Base-by-base conservation (phyloP, 768 basidiomycete genomes). In the Flagelloscypha sp. region DNA sequence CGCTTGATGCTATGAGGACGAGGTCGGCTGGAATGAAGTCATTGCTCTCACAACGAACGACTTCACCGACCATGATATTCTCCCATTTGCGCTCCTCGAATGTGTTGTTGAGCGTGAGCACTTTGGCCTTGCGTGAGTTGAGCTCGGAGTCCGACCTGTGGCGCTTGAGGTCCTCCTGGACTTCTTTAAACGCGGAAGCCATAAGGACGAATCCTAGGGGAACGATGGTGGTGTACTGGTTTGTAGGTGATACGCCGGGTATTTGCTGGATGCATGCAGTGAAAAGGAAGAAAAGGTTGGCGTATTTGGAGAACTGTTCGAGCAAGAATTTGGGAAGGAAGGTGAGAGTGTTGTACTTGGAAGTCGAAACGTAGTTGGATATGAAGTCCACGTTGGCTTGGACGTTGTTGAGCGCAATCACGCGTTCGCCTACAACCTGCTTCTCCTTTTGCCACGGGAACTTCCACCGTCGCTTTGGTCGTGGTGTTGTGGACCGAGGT, bases 301-400 rank as follows among this genome's bases (percentile, higher is more conserved):
- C 94, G 55, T 97, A 97, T 75, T 95, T 89, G 28, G 88, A 92
- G 67, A 97, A 95, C 76, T 97, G 92, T 56, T 94, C 93, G 35
- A 74, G 73, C 40, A 99, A 59, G 61, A 98, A 99, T 59, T 97
- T 97, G 24, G 89, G 90, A 4, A 92, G 41, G 56, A 98, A 98
- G 0, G 86, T 84, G 11, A 65, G 68, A 23, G 81, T 38, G 50
- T 92, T 97, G 61, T 98, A 99, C 59, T 98, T 98, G 68, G 84
- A 88, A 16, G 95, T 98, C 7, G 83, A 84, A 17, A 98, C 79
- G 37, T 79, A 82, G 58, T 99, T 99, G 36, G 72, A 78, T 48
- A 67, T 63, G 59, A 69, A 93, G 34, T 76, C 82, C 30, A 56
- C 60, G 57, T 80, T 83, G 42, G 79, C 71, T 21, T 59, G 44